These are phyloP conservation scores for Aspergillus brunneoviolaceus DNA, from an alignment of 2,329 filamentous ascomycete species.

Conservation along the genomic window DNA sequence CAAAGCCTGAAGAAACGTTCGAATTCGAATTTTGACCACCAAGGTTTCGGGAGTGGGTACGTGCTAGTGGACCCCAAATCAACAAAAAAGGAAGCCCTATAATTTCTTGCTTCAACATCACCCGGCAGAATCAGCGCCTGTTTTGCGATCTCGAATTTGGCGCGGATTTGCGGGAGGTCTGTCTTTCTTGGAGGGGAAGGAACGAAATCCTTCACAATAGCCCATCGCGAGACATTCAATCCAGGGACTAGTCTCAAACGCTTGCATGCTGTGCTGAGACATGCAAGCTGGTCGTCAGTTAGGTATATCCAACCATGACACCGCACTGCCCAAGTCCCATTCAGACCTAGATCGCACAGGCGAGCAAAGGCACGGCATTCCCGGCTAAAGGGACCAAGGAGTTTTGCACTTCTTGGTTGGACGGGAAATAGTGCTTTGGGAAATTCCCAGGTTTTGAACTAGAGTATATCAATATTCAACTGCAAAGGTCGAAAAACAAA, in stretches of 20 bases:
- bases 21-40: no score
- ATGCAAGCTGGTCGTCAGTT: neutral
- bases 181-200: neutral
- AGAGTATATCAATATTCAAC: no score
- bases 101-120: constrained; percentile 1
- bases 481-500: no score
- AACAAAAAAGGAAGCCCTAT: neutral
- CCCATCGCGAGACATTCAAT: neutral
- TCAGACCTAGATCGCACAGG: neutral
- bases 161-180: neutral
- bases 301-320: constrained; percentile 4
- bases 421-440: neutral
- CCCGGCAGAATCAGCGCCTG: neutral
- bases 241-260: neutral
- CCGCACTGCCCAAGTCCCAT: neutral
- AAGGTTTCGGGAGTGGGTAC: neutral
- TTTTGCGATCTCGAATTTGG: neutral
- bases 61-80: constrained; percentile 3
- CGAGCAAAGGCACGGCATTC: constrained; percentile 4
- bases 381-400: neutral
- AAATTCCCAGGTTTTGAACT: neutral
- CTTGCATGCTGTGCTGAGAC: neutral
- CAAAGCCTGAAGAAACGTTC: no score
- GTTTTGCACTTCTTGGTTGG: neutral
- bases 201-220: constrained; percentile 5